These are phyloP conservation scores for Lotmaria passim DNA, from an alignment of 208 protist species.

Conservation along the genomic window DNA sequence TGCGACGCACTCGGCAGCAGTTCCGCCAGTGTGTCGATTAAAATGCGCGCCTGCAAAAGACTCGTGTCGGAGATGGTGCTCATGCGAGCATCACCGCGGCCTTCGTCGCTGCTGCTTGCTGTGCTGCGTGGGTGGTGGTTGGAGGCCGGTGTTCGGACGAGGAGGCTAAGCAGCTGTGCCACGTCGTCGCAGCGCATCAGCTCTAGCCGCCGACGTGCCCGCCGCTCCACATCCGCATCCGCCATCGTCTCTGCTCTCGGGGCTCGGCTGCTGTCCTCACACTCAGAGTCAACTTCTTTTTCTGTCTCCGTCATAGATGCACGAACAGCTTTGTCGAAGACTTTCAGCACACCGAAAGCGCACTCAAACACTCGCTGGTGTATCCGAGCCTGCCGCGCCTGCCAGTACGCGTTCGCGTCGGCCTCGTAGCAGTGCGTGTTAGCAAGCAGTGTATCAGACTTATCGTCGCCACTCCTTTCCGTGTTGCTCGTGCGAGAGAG, in stretches of 20 bases:
- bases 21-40: slow-evolving; percentile 28
- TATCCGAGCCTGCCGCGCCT: background rate
- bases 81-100: too few species aligned
- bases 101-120: too few species aligned
- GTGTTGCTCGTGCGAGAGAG: background rate
- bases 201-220: slow-evolving; percentile 17
- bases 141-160: background rate
- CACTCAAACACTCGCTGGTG: background rate
- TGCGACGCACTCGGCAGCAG: slow-evolving; percentile 35
- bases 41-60: background rate
- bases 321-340: background rate
- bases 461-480: too few species aligned
- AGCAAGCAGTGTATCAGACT: too few species aligned
- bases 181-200: slow-evolving; percentile 33
- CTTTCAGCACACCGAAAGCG: background rate
- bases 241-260: background rate
- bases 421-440: too few species aligned
- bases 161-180: slow-evolving; percentile 19
- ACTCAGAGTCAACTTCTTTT: background rate
- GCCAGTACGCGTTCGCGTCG: background rate
- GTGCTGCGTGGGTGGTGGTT: background rate
- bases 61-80: background rate
- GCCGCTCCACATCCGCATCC: slow-evolving; percentile 8
- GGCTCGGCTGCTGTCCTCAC: background rate
- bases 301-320: background rate